Evolutionary conservation across 2,329 filamentous ascomycete genomes (phyloP).

Genomic region (Decorospora gaudefroyi): DNA sequence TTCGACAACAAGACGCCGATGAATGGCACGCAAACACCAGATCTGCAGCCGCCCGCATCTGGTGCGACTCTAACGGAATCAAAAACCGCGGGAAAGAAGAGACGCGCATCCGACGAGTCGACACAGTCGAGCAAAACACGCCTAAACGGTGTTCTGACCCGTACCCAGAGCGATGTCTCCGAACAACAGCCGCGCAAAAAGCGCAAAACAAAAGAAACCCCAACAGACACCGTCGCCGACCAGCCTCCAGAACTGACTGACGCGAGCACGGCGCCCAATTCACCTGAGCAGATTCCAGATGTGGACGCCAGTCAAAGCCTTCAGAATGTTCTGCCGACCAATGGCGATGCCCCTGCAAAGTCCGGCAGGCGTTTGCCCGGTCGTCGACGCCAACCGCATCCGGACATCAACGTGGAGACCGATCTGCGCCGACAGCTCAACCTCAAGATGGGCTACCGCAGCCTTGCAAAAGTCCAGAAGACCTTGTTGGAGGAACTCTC

Average conservation of each 20-base stretch:
- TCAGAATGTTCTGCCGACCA: constrained; percentile 43
- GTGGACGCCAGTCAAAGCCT: constrained; percentile 39
- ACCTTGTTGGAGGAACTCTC: constrained; percentile 68
- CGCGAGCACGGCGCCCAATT: constrained; percentile 43
- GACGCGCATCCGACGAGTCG: constrained; percentile 43
- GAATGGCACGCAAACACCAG: constrained; percentile 36
- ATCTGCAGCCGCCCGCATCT: constrained; percentile 26
- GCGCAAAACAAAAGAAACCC: constrained; percentile 38
- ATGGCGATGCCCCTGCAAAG: constrained; percentile 46
- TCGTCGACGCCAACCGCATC: constrained; percentile 54
- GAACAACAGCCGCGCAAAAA: constrained; percentile 46
- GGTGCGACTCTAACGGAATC: constrained; percentile 26
- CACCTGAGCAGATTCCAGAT: constrained; percentile 45
- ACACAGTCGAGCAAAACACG: constrained; percentile 39
- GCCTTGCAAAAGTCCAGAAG: constrained; percentile 66
- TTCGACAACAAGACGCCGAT: constrained; percentile 37
- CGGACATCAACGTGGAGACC: constrained; percentile 52
- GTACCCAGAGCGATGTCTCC: constrained; percentile 44
- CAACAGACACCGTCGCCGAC: constrained; percentile 35
- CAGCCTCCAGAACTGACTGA: constrained; percentile 46
- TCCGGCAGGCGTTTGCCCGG: constrained; percentile 48
- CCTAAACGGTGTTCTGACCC: constrained; percentile 42
- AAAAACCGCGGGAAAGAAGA: constrained; percentile 37
- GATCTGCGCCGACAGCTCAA: constrained; percentile 64
- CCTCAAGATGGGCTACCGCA: constrained; percentile 67